These are phyloP conservation scores for Amanita phalloides DNA, from an alignment of 768 basidiomycete genomes.

Conservation along the genomic window DNA sequence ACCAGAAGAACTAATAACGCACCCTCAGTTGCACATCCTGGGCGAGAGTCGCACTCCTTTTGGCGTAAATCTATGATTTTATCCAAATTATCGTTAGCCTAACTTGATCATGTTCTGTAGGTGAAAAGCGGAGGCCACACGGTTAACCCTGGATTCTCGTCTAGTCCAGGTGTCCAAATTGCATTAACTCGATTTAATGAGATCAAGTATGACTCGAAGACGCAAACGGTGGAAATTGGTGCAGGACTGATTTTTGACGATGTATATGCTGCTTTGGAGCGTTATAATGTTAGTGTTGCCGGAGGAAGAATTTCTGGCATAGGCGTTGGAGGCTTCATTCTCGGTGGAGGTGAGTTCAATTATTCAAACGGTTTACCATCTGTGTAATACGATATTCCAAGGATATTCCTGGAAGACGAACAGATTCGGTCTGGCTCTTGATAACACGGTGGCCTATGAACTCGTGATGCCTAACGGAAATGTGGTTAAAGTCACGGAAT, in stretches of 20 bases:
- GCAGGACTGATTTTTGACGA: constrained; percentile 39
- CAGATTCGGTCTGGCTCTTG: constrained; percentile 46
- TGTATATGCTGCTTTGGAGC: constrained; percentile 30
- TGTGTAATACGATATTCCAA: constrained; percentile 3
- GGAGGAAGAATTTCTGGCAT: constrained; percentile 36
- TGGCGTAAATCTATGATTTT: not conserved
- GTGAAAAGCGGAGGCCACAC: constrained; percentile 42
- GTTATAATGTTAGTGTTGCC: constrained; percentile 30
- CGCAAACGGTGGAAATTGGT: constrained; percentile 20
- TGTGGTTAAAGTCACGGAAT: constrained; percentile 23
- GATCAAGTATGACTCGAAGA: constrained; percentile 20
- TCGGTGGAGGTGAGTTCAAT: constrained; percentile 32
- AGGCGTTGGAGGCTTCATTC: constrained; percentile 34
- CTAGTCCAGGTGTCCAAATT: constrained; percentile 38
- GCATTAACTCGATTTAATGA: constrained; percentile 28
- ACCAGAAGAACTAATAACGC: not conserved
- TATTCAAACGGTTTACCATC: not conserved
- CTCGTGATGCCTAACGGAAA: constrained; percentile 48
- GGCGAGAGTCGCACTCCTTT: not conserved
- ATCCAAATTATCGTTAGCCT: not conserved
- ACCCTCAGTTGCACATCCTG: not conserved
- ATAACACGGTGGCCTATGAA: constrained; percentile 42
- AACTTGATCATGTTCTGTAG: constrained; percentile 13
- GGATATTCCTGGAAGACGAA: constrained; percentile 61
- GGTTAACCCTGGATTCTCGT: constrained; percentile 34